Conservation (phyloP, 306 rosid genomes). For the Morella rubra region DNA sequence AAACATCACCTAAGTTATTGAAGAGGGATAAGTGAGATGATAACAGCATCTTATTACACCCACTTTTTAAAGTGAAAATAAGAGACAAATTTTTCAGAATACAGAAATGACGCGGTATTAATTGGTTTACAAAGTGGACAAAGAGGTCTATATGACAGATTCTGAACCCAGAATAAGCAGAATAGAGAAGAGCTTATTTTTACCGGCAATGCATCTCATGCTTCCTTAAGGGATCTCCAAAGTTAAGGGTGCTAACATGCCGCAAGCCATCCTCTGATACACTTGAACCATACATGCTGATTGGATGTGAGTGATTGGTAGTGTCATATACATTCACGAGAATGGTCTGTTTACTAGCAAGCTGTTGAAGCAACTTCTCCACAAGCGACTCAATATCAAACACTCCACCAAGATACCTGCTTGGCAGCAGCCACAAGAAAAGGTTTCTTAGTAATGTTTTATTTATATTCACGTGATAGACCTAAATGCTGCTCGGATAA, state of each 20-base stretch:
- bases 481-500: not conserved
- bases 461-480: not conserved
- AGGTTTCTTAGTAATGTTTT: not conserved
- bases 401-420: slow-evolving; percentile 97
- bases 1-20: not conserved
- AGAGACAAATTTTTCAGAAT: not conserved
- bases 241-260: slow-evolving; percentile 70
- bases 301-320: slow-evolving; percentile 72
- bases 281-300: slow-evolving; percentile 87
- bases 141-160: slow-evolving; percentile 4
- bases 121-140: not conserved
- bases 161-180: not conserved
- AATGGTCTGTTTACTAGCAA: slow-evolving; percentile 94
- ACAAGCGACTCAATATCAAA: slow-evolving; percentile 93
- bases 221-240: slow-evolving; percentile 93
- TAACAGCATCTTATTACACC: not conserved
- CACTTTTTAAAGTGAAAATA: not conserved
- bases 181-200: slow-evolving; percentile 1
- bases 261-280: slow-evolving; percentile 60
- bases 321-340: slow-evolving; percentile 91
- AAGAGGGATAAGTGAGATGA: not conserved
- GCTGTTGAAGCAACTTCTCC: slow-evolving; percentile 95
- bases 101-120: not conserved
- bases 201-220: slow-evolving; percentile 99
- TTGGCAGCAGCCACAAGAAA: slow-evolving; percentile 13